Evolutionary conservation across 73 alveolate species (phyloP).

Genomic region (Paramecium sexaurelia): DNA sequence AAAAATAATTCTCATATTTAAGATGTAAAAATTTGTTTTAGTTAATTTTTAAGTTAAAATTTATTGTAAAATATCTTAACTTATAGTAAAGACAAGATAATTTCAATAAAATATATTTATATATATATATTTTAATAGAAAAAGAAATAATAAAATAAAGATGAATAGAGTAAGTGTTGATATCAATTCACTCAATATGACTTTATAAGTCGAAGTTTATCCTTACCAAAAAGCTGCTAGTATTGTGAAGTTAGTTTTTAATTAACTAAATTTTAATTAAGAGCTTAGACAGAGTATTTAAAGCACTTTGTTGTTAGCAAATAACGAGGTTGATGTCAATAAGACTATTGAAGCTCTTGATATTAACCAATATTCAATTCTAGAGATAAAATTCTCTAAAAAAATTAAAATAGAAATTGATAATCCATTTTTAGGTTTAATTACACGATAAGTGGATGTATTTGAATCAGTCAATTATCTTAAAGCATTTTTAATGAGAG

Average conservation of each 20-base stretch:
- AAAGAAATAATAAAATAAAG: no score
- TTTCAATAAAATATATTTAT: no score
- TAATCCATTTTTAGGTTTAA: neutral
- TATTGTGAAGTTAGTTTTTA: neutral
- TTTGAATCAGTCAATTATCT: neutral
- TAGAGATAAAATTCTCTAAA: neutral
- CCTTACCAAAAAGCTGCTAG: neutral
- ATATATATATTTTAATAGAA: no score
- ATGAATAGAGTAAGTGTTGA: neutral
- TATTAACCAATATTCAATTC: neutral
- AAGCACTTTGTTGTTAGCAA: neutral
- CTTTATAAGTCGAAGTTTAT: neutral
- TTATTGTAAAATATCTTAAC: no score
- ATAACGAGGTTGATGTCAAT: neutral
- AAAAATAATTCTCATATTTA: no score
- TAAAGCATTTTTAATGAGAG: no score
- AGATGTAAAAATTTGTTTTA: no score
- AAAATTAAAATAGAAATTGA: neutral
- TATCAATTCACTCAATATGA: neutral
- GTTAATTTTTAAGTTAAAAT: no score
- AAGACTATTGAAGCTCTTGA: neutral
- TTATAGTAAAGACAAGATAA: no score
- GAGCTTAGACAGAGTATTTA: neutral
- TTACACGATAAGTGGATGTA: neutral
- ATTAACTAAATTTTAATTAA: neutral